Evolutionary conservation across 2,329 filamentous ascomycete species (phyloP).

Genomic region (Sarocladiaceae sp.): DNA sequence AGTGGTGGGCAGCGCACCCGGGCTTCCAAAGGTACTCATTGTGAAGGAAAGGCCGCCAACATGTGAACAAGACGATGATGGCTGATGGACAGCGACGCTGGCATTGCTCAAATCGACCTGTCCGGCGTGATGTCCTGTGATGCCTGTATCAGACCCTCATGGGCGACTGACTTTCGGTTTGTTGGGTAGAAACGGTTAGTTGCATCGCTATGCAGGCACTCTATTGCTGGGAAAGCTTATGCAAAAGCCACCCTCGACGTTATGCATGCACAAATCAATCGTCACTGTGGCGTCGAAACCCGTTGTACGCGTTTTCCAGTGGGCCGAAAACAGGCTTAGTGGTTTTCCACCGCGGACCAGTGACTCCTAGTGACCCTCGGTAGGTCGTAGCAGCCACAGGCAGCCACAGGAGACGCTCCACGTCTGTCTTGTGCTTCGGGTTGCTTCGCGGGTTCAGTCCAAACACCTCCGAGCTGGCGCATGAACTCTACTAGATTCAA

Average conservation of each 20-base stretch:
- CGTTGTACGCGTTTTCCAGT: background rate
- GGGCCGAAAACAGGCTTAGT: constrained; percentile 8
- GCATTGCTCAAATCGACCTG: background rate
- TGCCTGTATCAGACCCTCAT: background rate
- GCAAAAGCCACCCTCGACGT: background rate
- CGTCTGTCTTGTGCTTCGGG: background rate
- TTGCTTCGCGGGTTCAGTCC: constrained; percentile 6
- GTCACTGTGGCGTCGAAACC: constrained; percentile 4
- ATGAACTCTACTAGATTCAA: constrained; percentile 10
- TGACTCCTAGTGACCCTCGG: background rate
- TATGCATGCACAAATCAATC: constrained; percentile 6
- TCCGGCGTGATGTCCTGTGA: background rate
- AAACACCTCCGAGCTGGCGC: constrained; percentile 4
- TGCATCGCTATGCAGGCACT: constrained; percentile 3
- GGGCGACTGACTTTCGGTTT: background rate
- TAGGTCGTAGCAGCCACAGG: background rate
- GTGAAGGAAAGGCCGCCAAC: constrained; percentile 5
- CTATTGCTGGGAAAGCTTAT: background rate
- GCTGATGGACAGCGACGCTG: background rate
- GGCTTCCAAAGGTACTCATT: constrained; percentile 66
- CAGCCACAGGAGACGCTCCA: constrained; percentile 9
- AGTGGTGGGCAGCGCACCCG: constrained; percentile 59
- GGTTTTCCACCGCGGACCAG: background rate
- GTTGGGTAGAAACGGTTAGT: background rate
- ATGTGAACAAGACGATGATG: background rate